Conservation (phyloP, 2,329 filamentous ascomycete species). For the Ophiostoma montium region DNA sequence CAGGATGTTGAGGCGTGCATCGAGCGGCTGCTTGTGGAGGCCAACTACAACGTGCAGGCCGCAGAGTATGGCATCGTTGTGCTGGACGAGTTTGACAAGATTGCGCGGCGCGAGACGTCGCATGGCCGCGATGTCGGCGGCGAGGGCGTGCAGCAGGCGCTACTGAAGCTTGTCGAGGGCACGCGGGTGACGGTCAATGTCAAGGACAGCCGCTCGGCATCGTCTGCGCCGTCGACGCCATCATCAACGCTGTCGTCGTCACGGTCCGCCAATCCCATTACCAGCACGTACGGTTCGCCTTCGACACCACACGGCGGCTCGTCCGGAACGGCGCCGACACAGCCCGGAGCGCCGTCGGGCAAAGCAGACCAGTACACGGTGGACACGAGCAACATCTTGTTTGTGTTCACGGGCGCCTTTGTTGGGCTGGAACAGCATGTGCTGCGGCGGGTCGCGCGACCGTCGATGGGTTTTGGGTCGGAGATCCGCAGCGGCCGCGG, state of each 20-base stretch:
- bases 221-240: conserved; percentile 18
- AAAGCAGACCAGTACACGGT: conserved; percentile 57
- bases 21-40: conserved; percentile 74
- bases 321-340: conserved; percentile 23
- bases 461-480: conserved; percentile 82
- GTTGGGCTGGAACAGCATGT: conserved; percentile 82
- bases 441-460: conserved; percentile 70
- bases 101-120: conserved; percentile 72
- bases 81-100: conserved; percentile 94
- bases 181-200: conserved; percentile 86
- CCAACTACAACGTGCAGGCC: conserved; percentile 73
- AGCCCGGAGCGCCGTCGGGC: conserved; percentile 30
- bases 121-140: conserved; percentile 91
- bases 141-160: conserved; percentile 89
- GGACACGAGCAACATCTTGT: conserved; percentile 90
- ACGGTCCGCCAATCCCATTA: conserved; percentile 36
- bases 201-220: conserved; percentile 50
- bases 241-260: conserved; percentile 29
- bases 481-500: conserved; percentile 48
- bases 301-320: conserved; percentile 20
- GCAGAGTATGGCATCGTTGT: conserved; percentile 90
- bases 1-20: conserved; percentile 97
- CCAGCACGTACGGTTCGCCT: conserved; percentile 34
- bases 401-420: conserved; percentile 93
- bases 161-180: conserved; percentile 91